Evolutionary conservation across 2,329 filamentous ascomycete species (phyloP).

Genomic region (Drechmeria coniospora): DNA sequence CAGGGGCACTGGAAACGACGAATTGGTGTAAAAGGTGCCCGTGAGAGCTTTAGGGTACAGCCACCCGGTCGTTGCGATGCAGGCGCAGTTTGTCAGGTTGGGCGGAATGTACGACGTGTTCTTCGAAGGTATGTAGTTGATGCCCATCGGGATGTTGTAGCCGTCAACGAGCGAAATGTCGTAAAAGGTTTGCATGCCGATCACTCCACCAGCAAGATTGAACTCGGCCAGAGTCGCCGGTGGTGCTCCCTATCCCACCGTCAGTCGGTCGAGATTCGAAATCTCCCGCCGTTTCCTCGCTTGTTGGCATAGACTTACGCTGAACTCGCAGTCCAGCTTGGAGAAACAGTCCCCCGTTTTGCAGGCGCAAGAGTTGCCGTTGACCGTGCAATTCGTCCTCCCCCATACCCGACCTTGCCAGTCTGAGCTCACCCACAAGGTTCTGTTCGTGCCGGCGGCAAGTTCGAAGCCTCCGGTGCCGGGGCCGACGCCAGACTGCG

Average conservation of each 20-base stretch:
- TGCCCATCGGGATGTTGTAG: conserved; percentile 62
- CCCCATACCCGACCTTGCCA: conserved; percentile 79
- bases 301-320: conserved; percentile 31
- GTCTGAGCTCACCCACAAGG: conserved; percentile 50
- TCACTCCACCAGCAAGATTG: conserved; percentile 51
- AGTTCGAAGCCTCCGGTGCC: conserved; percentile 55
- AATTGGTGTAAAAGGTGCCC: conserved; percentile 46
- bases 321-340: conserved; percentile 50
- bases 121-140: conserved; percentile 42
- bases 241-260: conserved; percentile 41
- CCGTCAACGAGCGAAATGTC: conserved; percentile 77
- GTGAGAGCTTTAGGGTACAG: conserved; percentile 38
- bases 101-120: conserved; percentile 54
- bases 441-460: conserved; percentile 36
- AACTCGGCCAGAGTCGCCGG: conserved; percentile 72
- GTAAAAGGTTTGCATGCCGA: conserved; percentile 55
- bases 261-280: neutral
- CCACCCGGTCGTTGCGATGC: conserved; percentile 54
- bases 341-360: conserved; percentile 63
- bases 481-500: conserved; percentile 56
- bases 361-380: conserved; percentile 51
- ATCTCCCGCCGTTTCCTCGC: too few species aligned
- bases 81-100: conserved; percentile 62
- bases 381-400: conserved; percentile 69
- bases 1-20: conserved; percentile 50